A percentile compares a stretch with the other conserved stretches of the same genome.
phyloP scores from a whole-genome alignment of 371 early-diverging fungal species.

The Mucor plumbeus region DNA sequence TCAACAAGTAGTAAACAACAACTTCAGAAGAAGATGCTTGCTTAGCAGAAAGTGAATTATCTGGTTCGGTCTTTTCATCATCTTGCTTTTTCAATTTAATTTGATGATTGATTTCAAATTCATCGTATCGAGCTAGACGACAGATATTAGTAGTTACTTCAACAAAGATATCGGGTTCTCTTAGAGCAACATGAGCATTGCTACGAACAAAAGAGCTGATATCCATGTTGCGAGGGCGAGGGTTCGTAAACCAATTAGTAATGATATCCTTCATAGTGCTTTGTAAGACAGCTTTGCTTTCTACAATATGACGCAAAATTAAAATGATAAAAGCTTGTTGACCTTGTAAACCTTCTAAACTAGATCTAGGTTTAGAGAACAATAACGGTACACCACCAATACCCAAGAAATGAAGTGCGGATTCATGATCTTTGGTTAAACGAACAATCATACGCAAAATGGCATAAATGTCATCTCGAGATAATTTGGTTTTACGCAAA shows the following conservation, averaged over 20 bases:
- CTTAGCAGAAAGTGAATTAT: neutral
- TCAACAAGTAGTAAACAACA: slow-evolving; percentile 44
- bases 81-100: slow-evolving; percentile 42
- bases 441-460: slow-evolving; percentile 80
- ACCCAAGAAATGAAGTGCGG: slow-evolving; percentile 73
- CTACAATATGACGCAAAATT: slow-evolving; percentile 89
- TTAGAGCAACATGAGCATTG: slow-evolving; percentile 74
- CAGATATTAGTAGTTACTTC: slow-evolving; percentile 70
- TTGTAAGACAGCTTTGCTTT: slow-evolving; percentile 69
- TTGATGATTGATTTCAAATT: slow-evolving; percentile 58
- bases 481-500: slow-evolving; percentile 53
- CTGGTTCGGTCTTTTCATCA: slow-evolving; percentile 2
- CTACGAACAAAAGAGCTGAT: slow-evolving; percentile 73
- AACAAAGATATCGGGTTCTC: slow-evolving; percentile 76
- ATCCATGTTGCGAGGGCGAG: slow-evolving; percentile 76
- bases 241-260: slow-evolving; percentile 71
- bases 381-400: slow-evolving; percentile 68
- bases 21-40: slow-evolving; percentile 34
- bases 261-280: slow-evolving; percentile 81
- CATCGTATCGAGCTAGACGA: slow-evolving; percentile 68
- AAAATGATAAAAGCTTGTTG: slow-evolving; percentile 79
- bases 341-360: slow-evolving; percentile 66
- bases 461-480: slow-evolving; percentile 63
- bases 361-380: slow-evolving; percentile 53
- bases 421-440: slow-evolving; percentile 72